Conservation (phyloP, 2,329 filamentous ascomycete genomes). For the Botryotinia narcissicola region DNA sequence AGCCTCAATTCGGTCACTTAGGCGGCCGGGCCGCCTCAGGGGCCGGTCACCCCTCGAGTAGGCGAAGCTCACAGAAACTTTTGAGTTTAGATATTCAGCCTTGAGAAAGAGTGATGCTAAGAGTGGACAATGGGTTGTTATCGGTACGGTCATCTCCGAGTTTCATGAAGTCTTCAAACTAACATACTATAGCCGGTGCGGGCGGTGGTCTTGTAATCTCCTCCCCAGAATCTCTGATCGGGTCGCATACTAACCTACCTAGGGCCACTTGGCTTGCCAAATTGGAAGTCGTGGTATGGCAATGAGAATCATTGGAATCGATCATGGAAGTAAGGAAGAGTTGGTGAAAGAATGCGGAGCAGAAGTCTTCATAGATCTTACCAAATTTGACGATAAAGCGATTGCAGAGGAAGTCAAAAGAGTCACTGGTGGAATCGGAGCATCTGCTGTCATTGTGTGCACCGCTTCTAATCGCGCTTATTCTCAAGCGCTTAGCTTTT, state of each 20-base stretch:
- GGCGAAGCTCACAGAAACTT: conserved; percentile 29
- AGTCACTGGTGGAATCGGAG: conserved; percentile 57
- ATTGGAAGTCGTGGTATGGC: conserved; percentile 60
- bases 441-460: conserved; percentile 57
- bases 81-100: conserved; percentile 51
- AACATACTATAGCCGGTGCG: conserved; percentile 46
- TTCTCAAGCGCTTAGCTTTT: conserved; percentile 46
- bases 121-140: conserved; percentile 38
- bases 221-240: neutral
- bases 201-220: conserved; percentile 54
- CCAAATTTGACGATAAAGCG: conserved; percentile 49
- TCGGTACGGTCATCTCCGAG: conserved; percentile 30
- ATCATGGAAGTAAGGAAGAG: conserved; percentile 59
- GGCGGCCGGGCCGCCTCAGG: conserved; percentile 18
- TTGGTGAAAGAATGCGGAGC: conserved; percentile 59
- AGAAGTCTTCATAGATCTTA: conserved; percentile 64
- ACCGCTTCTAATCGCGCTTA: conserved; percentile 51
- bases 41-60: conserved; percentile 25
- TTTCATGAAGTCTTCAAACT: conserved; percentile 24
- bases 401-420: conserved; percentile 55
- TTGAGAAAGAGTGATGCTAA: conserved; percentile 59
- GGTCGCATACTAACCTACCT: conserved; percentile 8
- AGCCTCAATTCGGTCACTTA: conserved; percentile 23
- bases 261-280: conserved; percentile 61
- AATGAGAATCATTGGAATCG: conserved; percentile 63